Base-by-base conservation (phyloP, 2,329 filamentous ascomycete genomes). In the Aureobasidium sp. region DNA sequence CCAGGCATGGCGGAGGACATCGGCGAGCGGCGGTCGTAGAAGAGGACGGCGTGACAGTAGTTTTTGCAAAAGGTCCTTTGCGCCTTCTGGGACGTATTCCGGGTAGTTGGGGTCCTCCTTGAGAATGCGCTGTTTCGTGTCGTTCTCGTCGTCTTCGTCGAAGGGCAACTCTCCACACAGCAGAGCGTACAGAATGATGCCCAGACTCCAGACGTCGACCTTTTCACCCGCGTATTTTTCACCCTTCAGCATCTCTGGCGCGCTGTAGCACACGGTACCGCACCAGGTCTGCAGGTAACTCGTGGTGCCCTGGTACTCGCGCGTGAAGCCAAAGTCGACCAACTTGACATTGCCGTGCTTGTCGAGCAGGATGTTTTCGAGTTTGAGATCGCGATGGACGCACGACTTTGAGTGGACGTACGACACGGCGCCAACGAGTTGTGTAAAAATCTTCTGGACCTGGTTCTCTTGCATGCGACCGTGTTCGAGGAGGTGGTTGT, bases 141-240 rank as follows among this genome's bases (percentile, higher is more conserved):
- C 81, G 64, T 84, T 87, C 70, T 99, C 94, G 71, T 99, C 94
- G 70, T 99, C 94, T 65, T 97, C 94, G 74, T 99, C 94, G 68
- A 95, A 99, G 0, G 94, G 94, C 42, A 99, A 79, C 74, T 94
- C 90, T 60, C 90, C 90, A 64, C 87, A 90, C 27, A 95, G 77
- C 61, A 95, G 76, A 51, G 90, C 89, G 69, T 92, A 94, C 1
- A 94, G 78, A 63, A 95, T 94, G 60, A 95, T 87, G 13, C 90
- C 89, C 65, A 95, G 72, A 69, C 90, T 94, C 90, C 90, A 99
- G 4, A 99, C 91, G 69, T 99, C 94, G 51, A 99, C 93, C 77
- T 96, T 97, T 77, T 96, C 91, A 27, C 91, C 93, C 0, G 92
- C 94, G 71, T 99, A 99, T 74, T 95, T 97, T 73, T 99, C 94